Percentiles rank a stretch among this genome's conserved stretches.
These are phyloP conservation scores for Rhamnella rubrinervis DNA, from an alignment of 331 rosid genomes.

Conservation along the genomic window DNA sequence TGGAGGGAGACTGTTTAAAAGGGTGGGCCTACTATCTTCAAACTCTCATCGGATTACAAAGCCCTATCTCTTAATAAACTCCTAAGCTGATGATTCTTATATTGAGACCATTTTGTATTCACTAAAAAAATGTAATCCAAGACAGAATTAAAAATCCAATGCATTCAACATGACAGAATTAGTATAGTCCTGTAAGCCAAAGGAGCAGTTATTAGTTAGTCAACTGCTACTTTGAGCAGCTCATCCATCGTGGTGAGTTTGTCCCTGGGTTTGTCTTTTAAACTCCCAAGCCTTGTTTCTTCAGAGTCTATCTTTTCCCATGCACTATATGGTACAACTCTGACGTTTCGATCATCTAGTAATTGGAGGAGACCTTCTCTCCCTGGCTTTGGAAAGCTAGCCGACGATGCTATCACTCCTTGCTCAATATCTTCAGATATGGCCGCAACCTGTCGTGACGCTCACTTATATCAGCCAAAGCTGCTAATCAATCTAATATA, in stretches of 20 bases:
- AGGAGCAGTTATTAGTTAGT: constrained; percentile 21
- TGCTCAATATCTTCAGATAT: constrained; percentile 72
- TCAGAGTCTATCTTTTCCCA: constrained; percentile 85
- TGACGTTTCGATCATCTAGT: constrained; percentile 50
- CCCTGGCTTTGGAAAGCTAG: constrained; percentile 52
- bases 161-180: no score
- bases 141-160: no score
- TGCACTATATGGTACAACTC: constrained; percentile 51
- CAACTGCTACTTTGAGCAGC: constrained; percentile 41
- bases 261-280: constrained; percentile 66
- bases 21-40: no score
- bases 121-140: no score
- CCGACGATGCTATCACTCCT: constrained; percentile 36
- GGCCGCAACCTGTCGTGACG: constrained; percentile 59
- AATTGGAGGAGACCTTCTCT: constrained; percentile 70
- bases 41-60: no score
- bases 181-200: no score
- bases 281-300: constrained; percentile 67
- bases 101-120: no score
- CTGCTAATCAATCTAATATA: not conserved
- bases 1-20: no score
- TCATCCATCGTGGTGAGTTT: constrained; percentile 70
- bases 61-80: no score
- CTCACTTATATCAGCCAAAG: constrained; percentile 17
- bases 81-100: no score